Evolutionary conservation across 768 basidiomycete genomes (phyloP).

Genomic region (Leccinum arenicola): DNA sequence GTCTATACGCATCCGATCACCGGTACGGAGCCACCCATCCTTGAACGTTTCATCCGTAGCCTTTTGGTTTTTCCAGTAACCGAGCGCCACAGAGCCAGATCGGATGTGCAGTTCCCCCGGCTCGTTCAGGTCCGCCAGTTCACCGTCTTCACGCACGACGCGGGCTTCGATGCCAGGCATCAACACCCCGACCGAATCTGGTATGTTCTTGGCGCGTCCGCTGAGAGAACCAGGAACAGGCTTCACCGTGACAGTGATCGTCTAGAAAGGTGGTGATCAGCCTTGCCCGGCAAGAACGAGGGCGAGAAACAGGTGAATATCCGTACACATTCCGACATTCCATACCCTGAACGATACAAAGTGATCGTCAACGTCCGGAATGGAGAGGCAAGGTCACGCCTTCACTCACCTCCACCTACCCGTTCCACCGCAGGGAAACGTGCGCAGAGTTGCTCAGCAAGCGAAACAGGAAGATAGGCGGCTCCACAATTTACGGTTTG

Average conservation of each 20-base stretch:
- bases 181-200: slow-evolving; percentile 55
- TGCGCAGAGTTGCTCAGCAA: slow-evolving; percentile 41
- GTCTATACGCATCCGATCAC: slow-evolving; percentile 66
- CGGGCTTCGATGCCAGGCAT: slow-evolving; percentile 63
- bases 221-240: slow-evolving; percentile 45
- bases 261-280: slow-evolving; percentile 37
- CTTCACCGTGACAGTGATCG: slow-evolving; percentile 47
- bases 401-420: slow-evolving; percentile 45
- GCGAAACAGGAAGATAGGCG: slow-evolving; percentile 61
- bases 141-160: slow-evolving; percentile 57
- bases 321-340: slow-evolving; percentile 67
- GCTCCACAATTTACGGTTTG: slow-evolving; percentile 49
- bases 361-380: slow-evolving; percentile 4
- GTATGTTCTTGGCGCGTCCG: slow-evolving; percentile 38
- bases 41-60: slow-evolving; percentile 64
- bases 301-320: neutral
- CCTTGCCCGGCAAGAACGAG: neutral
- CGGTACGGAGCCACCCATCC: slow-evolving; percentile 73
- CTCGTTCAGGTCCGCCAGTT: slow-evolving; percentile 52
- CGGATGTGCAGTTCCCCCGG: slow-evolving; percentile 64
- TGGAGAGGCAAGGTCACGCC: neutral
- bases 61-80: slow-evolving; percentile 71
- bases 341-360: slow-evolving; percentile 48
- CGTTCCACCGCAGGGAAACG: slow-evolving; percentile 35
- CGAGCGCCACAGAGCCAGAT: slow-evolving; percentile 54